Base-by-base conservation (phyloP, 345 rosid species). In the Hirschfeldia incana region DNA sequence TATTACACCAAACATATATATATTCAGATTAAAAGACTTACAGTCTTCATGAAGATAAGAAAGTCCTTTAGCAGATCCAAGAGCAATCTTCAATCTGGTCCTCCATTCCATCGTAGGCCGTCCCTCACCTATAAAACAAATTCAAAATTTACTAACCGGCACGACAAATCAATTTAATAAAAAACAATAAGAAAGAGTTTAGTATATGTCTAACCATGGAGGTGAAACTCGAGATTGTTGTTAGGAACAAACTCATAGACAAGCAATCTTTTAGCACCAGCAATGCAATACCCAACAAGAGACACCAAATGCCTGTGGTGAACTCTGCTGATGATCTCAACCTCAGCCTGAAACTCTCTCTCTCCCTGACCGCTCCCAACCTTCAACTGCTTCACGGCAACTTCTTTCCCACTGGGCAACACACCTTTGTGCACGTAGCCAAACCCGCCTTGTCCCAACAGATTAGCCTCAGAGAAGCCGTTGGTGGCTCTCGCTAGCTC, bases 31-130 rank as follows among this genome's bases (percentile, higher is more conserved):
- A 2, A 0, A n/a, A 55, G 2, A 59, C 93, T 84, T 83, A 90
- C 98, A 94, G 81, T 94, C 98, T 90, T 94, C 98, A 63, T 94
- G 98, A 71, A 94, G 91, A 80, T 94, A 94, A 4, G 98, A 97
- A 51, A 94, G 88, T 70, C 98, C 98, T 83, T 86, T 94, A 3
- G 97, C 97, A 80, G 98, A 87, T 29, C 97, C 97, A 83, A 91
- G 69, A 4, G 98, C 97, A 75, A 94, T 91, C 83, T 75, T 91
- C 73, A 88, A 78, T 72, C 98, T 88, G 1, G 94, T 84, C 1
- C 82, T 68, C 94, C 93, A 94, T 65, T 87, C 91, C 93, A 92
- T 89, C 3, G 87, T 80, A n/a, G 97, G 98, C 3, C 86, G 84
- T 57, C 87, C 94, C 46, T 85, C 85, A 8, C 85, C 98, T 94